Evolutionary conservation across 2,329 filamentous ascomycete species (phyloP).

Genomic region (Colletotrichum coccodes): DNA sequence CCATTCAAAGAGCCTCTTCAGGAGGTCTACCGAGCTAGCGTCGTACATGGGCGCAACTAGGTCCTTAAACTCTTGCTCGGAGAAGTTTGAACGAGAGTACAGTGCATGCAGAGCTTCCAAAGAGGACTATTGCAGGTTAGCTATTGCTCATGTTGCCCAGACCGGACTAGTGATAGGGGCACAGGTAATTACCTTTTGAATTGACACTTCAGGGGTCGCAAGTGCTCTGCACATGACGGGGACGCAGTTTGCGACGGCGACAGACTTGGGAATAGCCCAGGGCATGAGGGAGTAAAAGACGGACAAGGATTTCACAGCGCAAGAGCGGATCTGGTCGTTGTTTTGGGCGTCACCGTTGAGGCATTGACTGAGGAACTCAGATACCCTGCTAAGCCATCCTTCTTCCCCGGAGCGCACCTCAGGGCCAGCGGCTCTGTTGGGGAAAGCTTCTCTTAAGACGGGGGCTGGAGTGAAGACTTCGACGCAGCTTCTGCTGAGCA

Average conservation of each 20-base stretch:
- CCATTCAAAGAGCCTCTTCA: constrained; percentile 82
- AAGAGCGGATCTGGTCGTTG: constrained; percentile 74
- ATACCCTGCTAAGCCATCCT: constrained; percentile 87
- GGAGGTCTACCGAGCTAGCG: constrained; percentile 74
- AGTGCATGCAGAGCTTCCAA: constrained; percentile 87
- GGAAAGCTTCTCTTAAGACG: constrained; percentile 80
- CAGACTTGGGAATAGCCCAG: constrained; percentile 88
- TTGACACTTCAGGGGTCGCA: constrained; percentile 73
- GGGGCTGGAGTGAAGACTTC: constrained; percentile 89
- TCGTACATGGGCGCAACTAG: constrained; percentile 85
- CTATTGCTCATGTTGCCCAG: neutral
- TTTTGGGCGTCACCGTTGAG: constrained; percentile 72
- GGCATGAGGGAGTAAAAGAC: constrained; percentile 82
- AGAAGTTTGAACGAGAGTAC: constrained; percentile 79
- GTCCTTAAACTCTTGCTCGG: constrained; percentile 80
- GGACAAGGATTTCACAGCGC: constrained; percentile 80
- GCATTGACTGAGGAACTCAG: constrained; percentile 78
- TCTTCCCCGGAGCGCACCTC: constrained; percentile 81
- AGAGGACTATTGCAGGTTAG: constrained; percentile 67
- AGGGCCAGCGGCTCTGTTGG: constrained; percentile 74
- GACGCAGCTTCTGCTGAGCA: constrained; percentile 88
- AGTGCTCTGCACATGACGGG: constrained; percentile 77
- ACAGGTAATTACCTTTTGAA: constrained; percentile 71
- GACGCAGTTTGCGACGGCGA: constrained; percentile 77
- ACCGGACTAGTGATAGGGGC: neutral